Conservation (phyloP, 768 basidiomycete genomes). For the Termitomyces sp. region DNA sequence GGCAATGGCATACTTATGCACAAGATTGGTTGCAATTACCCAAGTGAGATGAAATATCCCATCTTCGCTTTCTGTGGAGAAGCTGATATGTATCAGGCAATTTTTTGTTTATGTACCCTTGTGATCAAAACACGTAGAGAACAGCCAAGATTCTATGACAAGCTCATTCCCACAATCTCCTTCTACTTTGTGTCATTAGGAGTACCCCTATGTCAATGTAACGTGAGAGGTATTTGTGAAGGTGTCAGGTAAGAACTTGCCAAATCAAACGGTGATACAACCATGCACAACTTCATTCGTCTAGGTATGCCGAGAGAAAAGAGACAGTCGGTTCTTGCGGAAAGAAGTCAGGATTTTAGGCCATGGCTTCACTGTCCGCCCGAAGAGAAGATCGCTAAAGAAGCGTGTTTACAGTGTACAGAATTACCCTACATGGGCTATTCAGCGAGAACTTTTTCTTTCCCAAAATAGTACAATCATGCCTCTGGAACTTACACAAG, state of each 20-base stretch:
- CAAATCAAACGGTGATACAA: neutral
- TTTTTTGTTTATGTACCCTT: neutral
- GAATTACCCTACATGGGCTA: neutral
- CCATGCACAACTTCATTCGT: neutral
- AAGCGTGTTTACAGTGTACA: neutral
- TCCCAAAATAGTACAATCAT: neutral
- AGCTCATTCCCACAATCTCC: neutral
- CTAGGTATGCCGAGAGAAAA: neutral
- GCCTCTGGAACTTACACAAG: neutral
- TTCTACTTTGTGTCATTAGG: neutral
- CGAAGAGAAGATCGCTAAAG: neutral
- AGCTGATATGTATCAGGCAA: neutral
- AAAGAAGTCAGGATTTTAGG: neutral
- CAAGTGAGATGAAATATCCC: neutral
- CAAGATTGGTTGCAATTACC: neutral
- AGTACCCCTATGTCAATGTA: neutral
- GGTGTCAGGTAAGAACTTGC: neutral
- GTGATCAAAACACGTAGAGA: neutral
- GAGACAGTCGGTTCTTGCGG: neutral
- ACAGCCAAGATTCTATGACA: neutral
- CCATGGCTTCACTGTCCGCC: neutral
- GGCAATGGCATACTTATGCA: neutral
- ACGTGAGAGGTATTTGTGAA: neutral
- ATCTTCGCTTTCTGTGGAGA: neutral
- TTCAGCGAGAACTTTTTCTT: neutral